Percentiles rank a stretch among this genome's conserved stretches.
Conservation (phyloP, 306 rosid species). For the Pyrus pyrifolia region DNA sequence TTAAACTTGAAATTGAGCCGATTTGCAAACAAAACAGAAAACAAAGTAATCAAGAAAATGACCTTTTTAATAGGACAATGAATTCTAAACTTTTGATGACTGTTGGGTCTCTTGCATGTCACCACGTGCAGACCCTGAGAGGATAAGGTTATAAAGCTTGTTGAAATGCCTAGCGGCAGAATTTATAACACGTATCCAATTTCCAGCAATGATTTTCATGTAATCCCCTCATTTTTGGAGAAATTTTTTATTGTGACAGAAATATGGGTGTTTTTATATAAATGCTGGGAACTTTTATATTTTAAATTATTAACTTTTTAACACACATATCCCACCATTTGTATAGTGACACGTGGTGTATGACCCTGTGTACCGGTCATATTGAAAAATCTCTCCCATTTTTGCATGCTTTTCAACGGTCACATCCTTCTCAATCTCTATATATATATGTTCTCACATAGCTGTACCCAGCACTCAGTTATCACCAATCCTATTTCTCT, state of each 20-base stretch:
- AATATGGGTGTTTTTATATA: too few relatives aligned
- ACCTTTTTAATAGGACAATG: neutral
- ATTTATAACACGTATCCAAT: neutral
- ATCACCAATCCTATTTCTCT: neutral
- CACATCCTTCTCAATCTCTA: constrained; percentile 4
- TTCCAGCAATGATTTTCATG: neutral
- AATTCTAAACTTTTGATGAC: neutral
- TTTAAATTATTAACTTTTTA: too few relatives aligned
- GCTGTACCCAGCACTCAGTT: neutral
- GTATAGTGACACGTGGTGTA: too few relatives aligned
- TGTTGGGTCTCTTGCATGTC: constrained; percentile 28
- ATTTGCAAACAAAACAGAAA: neutral
- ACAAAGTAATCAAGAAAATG: neutral
- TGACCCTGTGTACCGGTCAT: too few relatives aligned
- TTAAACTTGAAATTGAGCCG: neutral
- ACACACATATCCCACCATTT: too few relatives aligned
- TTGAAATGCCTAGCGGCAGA: constrained; percentile 12
- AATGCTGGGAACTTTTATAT: too few relatives aligned
- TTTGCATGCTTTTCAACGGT: constrained; percentile 36
- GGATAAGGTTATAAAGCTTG: neutral
- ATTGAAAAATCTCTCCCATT: neutral
- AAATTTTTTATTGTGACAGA: too few relatives aligned
- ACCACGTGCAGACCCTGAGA: constrained; percentile 14
- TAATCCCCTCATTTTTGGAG: neutral
- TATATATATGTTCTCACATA: constrained; percentile 15